phyloP scores from a whole-genome alignment of 169 alveolate species.

The Plasmodium sp. region DNA sequence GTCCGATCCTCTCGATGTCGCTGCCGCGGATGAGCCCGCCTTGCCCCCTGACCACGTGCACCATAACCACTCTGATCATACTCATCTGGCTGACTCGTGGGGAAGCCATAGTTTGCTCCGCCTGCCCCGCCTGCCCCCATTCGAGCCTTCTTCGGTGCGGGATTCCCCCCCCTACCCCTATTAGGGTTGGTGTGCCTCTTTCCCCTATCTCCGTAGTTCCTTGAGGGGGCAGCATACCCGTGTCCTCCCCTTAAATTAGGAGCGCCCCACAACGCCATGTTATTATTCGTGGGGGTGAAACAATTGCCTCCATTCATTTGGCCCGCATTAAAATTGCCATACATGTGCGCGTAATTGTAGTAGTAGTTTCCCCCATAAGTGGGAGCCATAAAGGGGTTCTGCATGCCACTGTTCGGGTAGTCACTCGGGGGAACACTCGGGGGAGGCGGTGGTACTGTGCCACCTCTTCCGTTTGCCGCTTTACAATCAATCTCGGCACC shows the following conservation, averaged over 20 bases:
- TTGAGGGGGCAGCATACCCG: not conserved
- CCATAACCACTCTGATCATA: not conserved
- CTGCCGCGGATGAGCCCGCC: not conserved
- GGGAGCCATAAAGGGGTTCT: not conserved
- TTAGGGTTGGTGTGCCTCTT: conserved; percentile 2
- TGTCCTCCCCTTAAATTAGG: not conserved
- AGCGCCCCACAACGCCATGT: not conserved
- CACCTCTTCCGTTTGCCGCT: not conserved
- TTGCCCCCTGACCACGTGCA: not conserved
- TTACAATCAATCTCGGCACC: not conserved
- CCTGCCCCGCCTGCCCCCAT: not conserved
- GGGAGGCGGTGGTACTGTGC: not conserved
- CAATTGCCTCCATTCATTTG: not conserved
- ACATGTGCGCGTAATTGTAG: not conserved
- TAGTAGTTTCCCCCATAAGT: not conserved
- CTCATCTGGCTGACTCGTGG: not conserved
- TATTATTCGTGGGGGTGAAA: conserved; percentile 1
- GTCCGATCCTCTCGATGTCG: not conserved
- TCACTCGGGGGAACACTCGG: not conserved
- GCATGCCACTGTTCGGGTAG: not conserved
- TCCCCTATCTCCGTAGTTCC: conserved; percentile 20
- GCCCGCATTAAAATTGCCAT: not conserved
- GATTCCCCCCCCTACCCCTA: not conserved
- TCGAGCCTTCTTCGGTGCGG: conserved; percentile 4
- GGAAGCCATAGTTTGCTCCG: not conserved